Percentiles rank a stretch among this genome's conserved stretches.
These are phyloP conservation scores for Coemansia aciculifera DNA, from an alignment of 192 early-diverging fungal species.

Conservation along the genomic window DNA sequence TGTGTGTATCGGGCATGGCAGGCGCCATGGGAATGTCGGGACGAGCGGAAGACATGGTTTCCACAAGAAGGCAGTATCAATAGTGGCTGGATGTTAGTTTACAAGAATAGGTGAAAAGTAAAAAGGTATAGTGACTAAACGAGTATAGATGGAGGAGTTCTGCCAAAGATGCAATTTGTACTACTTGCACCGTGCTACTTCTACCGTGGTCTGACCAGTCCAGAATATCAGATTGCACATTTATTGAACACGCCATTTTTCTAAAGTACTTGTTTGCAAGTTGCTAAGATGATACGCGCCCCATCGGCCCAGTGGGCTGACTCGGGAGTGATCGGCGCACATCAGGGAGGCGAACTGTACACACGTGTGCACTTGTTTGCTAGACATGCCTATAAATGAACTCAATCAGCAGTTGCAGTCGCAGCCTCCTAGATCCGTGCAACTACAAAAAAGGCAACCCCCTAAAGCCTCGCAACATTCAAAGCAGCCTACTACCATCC, in stretches of 20 bases:
- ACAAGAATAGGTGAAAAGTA: neutral
- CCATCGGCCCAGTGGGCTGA: neutral
- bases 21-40: neutral
- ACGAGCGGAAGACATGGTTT: neutral
- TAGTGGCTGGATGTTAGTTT: neutral
- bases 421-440: neutral
- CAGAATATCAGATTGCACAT: neutral
- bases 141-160: neutral
- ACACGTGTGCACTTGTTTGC: neutral
- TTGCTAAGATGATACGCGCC: neutral
- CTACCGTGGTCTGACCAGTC: neutral
- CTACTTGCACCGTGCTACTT: neutral
- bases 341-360: neutral
- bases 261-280: neutral
- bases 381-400: neutral
- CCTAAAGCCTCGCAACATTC: neutral
- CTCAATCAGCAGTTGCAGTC: neutral
- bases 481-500: neutral
- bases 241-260: slow-evolving; percentile 1
- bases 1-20: neutral
- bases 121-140: neutral
- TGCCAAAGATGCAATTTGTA: neutral
- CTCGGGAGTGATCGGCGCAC: neutral
- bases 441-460: neutral
- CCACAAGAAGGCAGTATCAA: neutral